A percentile compares a stretch with the other conserved stretches of the same genome.
Evolutionary conservation across 2,329 filamentous ascomycete genomes (phyloP).

Genomic region (Xylariaceae sp.): DNA sequence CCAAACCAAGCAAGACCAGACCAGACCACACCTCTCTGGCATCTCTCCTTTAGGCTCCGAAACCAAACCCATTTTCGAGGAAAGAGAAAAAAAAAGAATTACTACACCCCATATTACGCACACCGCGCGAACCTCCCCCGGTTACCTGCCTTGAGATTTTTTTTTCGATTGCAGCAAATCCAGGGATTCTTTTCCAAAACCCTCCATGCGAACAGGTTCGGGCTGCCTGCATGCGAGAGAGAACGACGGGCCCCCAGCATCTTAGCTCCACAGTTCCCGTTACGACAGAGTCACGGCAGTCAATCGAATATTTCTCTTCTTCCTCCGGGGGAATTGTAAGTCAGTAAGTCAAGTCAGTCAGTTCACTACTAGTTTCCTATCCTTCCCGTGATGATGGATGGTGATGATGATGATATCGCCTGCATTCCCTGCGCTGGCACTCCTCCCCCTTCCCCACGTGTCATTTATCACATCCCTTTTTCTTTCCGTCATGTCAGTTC

Average conservation of each 20-base stretch:
- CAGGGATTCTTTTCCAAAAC: conserved; percentile 24
- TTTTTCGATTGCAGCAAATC: conserved; percentile 33
- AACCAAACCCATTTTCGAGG: conserved; percentile 20
- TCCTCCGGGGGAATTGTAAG: conserved; percentile 16
- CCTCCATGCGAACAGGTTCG: conserved; percentile 42
- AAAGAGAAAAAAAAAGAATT: too few relatives aligned
- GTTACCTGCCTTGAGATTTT: conserved; percentile 30
- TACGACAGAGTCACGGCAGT: not conserved
- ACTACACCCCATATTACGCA: conserved; percentile 17
- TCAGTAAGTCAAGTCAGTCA: not conserved
- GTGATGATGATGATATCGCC: not conserved
- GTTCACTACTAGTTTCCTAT: not conserved
- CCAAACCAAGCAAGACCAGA: not conserved
- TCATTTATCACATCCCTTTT: conserved; percentile 18
- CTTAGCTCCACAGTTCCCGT: conserved; percentile 27
- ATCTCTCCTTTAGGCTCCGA: conserved; percentile 19
- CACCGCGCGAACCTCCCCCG: conserved; percentile 31
- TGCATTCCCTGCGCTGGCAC: conserved; percentile 13
- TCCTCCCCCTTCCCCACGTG: conserved; percentile 3
- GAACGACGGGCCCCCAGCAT: not conserved
- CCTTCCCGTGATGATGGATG: not conserved
- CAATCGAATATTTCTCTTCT: conserved; percentile 17
- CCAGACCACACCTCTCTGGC: not conserved
- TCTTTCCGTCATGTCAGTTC: not conserved
- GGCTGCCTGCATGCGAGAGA: conserved; percentile 41